Evolutionary conservation across 1,139 yeast genomes (phyloP), one percentile per base, ranked within the genome.

Genomic region (Saccharomyces pastorianus): DNA sequence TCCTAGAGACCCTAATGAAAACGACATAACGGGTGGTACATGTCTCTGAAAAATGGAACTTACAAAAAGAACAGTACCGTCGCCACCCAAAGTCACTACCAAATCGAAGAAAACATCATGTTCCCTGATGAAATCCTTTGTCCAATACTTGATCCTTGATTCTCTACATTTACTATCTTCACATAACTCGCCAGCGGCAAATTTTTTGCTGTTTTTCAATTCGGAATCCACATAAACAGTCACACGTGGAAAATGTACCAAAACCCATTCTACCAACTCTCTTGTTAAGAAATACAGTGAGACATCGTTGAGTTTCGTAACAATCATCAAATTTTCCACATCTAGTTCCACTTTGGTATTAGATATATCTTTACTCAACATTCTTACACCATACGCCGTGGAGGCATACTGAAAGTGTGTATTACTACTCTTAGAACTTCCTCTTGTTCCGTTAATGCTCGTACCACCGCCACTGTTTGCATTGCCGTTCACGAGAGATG

Each of bases 11-110:
- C 96, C 96, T 46, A 88, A 73, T 1, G 91, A 77, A 70, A 88
- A 88, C 29, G 90, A 82, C 63, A 88, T 78, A n/a, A 88, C 89
- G 1, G 96, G 96, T 2, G 96, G 96, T 0, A 88, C 96, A 51
- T 84, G 82, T 58, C 81, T 72, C 67, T 88, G 96, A 70, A 88
- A 88, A 51, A 88, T 70, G 49, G 87, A 85, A 1, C 91, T 84
- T 1, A 85, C 95, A 65, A 82, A 87, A 46, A 88, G 71, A 6
- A 88, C 96, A 0, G 96, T 88, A 29, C 96, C 96, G 65, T 88
- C 96, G 23, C 96, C 96, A 20, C 96, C 96, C 32, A 88, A 70
- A 0, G 96, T 86, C 28, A 88, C 76, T 6, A 87, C 89, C 58
- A 88, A 73, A 67, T 88, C 96, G 61, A 88, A 84, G 47, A 74